Evolutionary conservation across 371 early-diverging fungal species (phyloP), one percentile per base, ranked within the genome.

Genomic region (Mortierella polycephala): DNA sequence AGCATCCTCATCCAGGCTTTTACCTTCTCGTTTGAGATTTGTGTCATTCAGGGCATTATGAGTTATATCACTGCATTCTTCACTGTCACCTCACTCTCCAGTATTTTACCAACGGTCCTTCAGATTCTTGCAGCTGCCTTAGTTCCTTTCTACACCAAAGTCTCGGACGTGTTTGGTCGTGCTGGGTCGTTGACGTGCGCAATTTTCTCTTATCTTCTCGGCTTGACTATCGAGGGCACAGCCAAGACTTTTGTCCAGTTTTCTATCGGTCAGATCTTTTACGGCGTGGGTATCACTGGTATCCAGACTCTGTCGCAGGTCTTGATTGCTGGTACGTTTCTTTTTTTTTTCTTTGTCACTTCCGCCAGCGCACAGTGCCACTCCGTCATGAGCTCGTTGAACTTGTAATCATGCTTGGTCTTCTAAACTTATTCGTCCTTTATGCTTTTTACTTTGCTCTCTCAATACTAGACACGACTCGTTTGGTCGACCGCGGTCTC

Each of bases 111-210:
- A 41, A 79, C 76, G 1, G 82, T 85, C 20, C 72, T 82, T 30
- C 75, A 75, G 59, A 81, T 83, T 51, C 55, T 84, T 11, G 80
- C 83, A 16, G 82, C 84, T 0, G 85, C 79, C n/a, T 57, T 85
- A 6, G 72, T 83, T 6, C 85, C 85, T 18, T 81, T 85, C 64
- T 85, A 83, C 59, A 72, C 83, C n/a, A 85, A 85, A 52, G 64
- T 82, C 13, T 76, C 84, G 1, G 85, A 85, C 62, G 79, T 85
- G 55, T 60, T 72, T 47, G 85, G 85, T 1, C 72, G 85, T 63
- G 73, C 83, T 21, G 62, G 73, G 60, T 55, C 81, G 7, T 81
- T 81, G 72, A 79, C 83, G 21, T 18, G 80, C 7, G 69, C 83
- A 39, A 71, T 84, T 56, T 18, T 81, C n/a, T 82, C 80, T 39